These are phyloP conservation scores for carrot (Daucus carota) DNA, from an alignment of 129 eudicot species.

Conservation along the genomic window DH1_v3.0 NC_030381.2:19337001-19337500, in stretches of 20 bases:
- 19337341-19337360: no score
- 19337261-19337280: no score
- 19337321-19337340: no score
- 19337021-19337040: no score
- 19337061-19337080: no score
- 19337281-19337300: no score
- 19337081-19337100: no score
- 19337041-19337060: no score
- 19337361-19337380: conserved; percentile 12
- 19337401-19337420: conserved; percentile 97
- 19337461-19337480: conserved; percentile 67
- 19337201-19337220: conserved; percentile 70
- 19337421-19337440: conserved; percentile 80
- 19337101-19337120: neutral
- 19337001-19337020: no score
- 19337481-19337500: conserved; percentile 54
- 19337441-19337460: conserved; percentile 97
- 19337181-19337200: conserved; percentile 55
- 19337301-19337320: no score
- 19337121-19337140: conserved; percentile 42
- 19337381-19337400: conserved; percentile 92
- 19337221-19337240: conserved; percentile 82
- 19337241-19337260: no score
- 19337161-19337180: conserved; percentile 63
- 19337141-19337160: conserved; percentile 90